phyloP scores from a whole-genome alignment of 139 green algal genomes.

The Chlamydomonas schloesseri region DNA sequence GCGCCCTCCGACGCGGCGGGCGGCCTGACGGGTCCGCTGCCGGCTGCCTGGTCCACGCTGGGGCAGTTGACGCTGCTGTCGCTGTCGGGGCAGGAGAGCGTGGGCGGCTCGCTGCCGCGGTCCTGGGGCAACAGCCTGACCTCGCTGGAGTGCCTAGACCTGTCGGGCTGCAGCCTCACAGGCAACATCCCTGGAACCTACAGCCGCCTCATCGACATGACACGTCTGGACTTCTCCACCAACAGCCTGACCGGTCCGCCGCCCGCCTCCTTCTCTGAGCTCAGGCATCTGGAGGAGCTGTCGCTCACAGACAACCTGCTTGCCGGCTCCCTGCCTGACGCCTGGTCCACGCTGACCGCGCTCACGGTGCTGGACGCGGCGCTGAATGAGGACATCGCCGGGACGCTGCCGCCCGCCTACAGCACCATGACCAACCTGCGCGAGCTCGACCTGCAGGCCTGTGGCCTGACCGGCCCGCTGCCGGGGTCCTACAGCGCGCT shows the following conservation, averaged over 20 bases:
- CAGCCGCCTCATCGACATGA: no score
- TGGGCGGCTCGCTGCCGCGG: not conserved
- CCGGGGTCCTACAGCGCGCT: not conserved
- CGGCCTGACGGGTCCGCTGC: slow-evolving; percentile 25
- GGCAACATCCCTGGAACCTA: no score
- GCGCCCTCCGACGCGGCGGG: no score
- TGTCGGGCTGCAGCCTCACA: not conserved
- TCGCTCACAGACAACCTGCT: not conserved
- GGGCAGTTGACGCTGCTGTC: not conserved
- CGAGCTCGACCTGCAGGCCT: not conserved
- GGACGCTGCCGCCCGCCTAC: slow-evolving; percentile 5
- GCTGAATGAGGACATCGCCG: not conserved
- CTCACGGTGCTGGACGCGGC: not conserved
- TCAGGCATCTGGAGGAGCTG: no score
- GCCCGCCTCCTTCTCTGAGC: no score
- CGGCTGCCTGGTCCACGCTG: slow-evolving; percentile 21
- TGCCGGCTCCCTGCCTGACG: not conserved
- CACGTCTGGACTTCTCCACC: no score
- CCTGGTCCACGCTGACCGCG: not conserved
- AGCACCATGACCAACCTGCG: not conserved
- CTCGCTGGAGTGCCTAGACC: not conserved
- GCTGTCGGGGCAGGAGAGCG: not conserved
- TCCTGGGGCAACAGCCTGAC: not conserved
- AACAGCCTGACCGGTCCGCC: no score
- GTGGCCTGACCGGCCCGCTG: slow-evolving; percentile 26